Conservation (phyloP, 495 filamentous ascomycete genomes). For the Cercophora scortea region DNA sequence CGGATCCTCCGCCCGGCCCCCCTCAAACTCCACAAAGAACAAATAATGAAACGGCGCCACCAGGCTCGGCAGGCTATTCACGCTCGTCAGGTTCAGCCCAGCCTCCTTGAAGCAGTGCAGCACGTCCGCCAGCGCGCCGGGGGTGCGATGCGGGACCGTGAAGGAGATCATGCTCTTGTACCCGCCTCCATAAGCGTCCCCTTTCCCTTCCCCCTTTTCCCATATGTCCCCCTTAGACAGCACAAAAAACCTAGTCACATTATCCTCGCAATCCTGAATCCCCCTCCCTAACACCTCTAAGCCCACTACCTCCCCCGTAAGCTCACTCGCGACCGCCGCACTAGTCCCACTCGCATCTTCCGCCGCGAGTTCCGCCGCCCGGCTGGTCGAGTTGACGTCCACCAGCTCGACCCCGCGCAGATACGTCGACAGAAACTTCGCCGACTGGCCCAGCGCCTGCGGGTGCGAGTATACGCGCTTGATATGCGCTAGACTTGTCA, state of each 20-base stretch:
- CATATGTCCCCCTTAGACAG: no score
- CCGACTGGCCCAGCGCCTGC: constrained; percentile 90
- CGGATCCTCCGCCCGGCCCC: constrained; percentile 39
- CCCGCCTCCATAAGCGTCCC: constrained; percentile 2
- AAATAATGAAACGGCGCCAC: constrained; percentile 79
- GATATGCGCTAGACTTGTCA: constrained; percentile 39
- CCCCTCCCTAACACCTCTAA: constrained; percentile 61
- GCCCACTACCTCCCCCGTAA: constrained; percentile 60
- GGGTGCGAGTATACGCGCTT: constrained; percentile 76
- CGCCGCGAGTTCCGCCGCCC: constrained; percentile 68
- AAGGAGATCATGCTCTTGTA: constrained; percentile 76
- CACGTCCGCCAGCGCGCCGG: constrained; percentile 75
- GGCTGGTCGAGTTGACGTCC: constrained; percentile 80
- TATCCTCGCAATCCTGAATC: constrained; percentile 79
- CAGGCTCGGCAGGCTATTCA: constrained; percentile 76
- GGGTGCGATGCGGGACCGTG: constrained; percentile 65
- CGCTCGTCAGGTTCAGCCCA: constrained; percentile 79
- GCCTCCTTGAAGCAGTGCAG: constrained; percentile 66
- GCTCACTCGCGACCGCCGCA: constrained; percentile 69
- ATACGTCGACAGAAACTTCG: constrained; percentile 56
- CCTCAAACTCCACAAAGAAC: constrained; percentile 88
- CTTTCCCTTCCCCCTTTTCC: background rate
- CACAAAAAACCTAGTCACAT: constrained; percentile 84
- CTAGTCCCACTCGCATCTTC: constrained; percentile 47
- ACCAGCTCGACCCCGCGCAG: constrained; percentile 66